A percentile compares a stretch with the other conserved stretches of the same genome.
Conservation (phyloP, 192 early-diverging fungal species). For the Coemansia sp. region DNA sequence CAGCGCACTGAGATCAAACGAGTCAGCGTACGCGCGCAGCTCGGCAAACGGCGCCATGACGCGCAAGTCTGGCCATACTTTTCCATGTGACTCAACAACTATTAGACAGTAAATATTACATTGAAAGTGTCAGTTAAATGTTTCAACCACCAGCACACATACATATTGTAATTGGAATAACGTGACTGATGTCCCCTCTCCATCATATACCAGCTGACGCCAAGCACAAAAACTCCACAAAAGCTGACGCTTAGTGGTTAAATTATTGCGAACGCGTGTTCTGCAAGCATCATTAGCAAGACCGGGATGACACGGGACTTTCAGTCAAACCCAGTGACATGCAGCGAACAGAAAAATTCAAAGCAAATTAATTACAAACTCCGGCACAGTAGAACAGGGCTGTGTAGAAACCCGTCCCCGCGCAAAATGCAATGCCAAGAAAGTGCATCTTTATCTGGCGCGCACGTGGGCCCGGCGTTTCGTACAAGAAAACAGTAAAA, state of each 20-base stretch:
- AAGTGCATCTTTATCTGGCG: neutral
- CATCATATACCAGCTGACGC: neutral
- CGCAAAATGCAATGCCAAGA: neutral
- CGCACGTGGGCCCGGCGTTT: constrained; percentile 1
- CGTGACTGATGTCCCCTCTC: neutral
- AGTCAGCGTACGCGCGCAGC: constrained; percentile 60
- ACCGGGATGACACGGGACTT: neutral
- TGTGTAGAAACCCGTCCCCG: constrained; percentile 6
- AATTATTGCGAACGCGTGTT: neutral
- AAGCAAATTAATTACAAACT: constrained; percentile 7
- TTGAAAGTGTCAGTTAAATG: neutral
- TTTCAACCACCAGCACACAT: neutral
- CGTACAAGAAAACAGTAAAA: constrained; percentile 7
- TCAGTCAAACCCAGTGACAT: neutral
- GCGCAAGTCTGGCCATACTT: constrained; percentile 74
- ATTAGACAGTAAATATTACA: constrained; percentile 8
- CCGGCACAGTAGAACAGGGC: constrained; percentile 1
- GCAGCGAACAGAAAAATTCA: neutral
- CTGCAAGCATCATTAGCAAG: neutral
- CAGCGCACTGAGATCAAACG: constrained; percentile 66
- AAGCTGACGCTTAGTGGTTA: neutral
- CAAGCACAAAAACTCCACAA: neutral
- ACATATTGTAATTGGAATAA: constrained; percentile 1
- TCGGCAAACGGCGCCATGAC: constrained; percentile 79
- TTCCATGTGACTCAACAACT: constrained; percentile 92